Percentiles rank a stretch among this genome's conserved stretches.
These are phyloP conservation scores for Letharia lupina DNA, from an alignment of 495 filamentous ascomycete species.

Conservation along the genomic window DNA sequence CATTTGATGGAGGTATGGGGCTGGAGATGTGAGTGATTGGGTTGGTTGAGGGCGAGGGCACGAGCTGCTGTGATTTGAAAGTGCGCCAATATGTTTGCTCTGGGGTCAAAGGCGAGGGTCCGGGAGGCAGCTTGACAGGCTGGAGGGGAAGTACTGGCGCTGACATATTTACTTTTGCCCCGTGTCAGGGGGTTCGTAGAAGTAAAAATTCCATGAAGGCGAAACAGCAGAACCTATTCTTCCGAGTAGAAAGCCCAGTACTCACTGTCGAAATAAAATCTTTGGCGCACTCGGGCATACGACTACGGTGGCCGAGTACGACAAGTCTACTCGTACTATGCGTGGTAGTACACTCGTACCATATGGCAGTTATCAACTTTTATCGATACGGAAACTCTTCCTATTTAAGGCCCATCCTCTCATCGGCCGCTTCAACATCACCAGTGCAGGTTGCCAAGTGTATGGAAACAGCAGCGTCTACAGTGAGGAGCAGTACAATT, in stretches of 20 bases:
- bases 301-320: background rate
- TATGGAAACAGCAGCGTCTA: background rate
- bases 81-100: constrained; percentile 93
- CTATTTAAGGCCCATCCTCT: background rate
- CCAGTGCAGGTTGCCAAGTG: background rate
- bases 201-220: background rate
- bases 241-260: too few relatives aligned
- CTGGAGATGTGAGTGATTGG: constrained; percentile 84
- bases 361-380: background rate
- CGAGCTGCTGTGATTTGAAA: constrained; percentile 78
- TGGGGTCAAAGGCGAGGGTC: constrained; percentile 63
- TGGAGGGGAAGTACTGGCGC: constrained; percentile 75
- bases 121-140: constrained; percentile 71
- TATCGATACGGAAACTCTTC: background rate
- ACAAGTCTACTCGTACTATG: too few relatives aligned
- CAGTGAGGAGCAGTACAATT: background rate
- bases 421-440: background rate
- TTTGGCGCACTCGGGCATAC: too few relatives aligned
- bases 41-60: constrained; percentile 77
- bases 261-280: too few relatives aligned
- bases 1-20: constrained; percentile 48
- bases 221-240: background rate
- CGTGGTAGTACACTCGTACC: background rate
- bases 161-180: constrained; percentile 53
- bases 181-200: background rate